phyloP scores from a whole-genome alignment of 257 asterid genomes.

The Ajuga chamaepitys region DNA sequence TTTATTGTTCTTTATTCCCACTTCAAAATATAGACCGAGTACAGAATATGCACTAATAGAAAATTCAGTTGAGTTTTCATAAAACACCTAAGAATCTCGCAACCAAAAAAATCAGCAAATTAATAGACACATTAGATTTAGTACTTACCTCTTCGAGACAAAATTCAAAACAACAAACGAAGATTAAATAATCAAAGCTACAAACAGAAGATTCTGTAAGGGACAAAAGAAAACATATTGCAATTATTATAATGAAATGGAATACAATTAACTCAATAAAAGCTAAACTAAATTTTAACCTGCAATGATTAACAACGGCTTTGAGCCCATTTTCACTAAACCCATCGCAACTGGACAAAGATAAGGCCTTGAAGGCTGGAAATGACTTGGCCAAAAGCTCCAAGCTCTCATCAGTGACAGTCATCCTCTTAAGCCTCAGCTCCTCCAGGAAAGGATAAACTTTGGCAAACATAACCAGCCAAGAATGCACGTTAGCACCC shows the following conservation, averaged over 20 bases:
- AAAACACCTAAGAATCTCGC: neutral
- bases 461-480: slow-evolving; percentile 63
- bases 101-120: neutral
- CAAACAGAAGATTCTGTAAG: neutral
- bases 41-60: neutral
- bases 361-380: slow-evolving; percentile 57
- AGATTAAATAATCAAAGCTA: slow-evolving; percentile 1
- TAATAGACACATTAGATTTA: neutral
- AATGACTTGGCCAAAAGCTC: slow-evolving; percentile 69
- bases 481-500: slow-evolving; percentile 73
- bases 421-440: slow-evolving; percentile 78
- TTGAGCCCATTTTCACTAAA: slow-evolving; percentile 65
- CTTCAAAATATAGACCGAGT: neutral
- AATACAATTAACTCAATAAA: neutral
- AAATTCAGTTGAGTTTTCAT: neutral
- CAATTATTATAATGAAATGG: neutral
- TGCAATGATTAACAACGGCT: slow-evolving; percentile 65
- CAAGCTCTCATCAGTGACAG: slow-evolving; percentile 65
- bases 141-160: neutral
- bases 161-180: neutral
- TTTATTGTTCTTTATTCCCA: too few species aligned
- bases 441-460: slow-evolving; percentile 79
- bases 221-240: neutral
- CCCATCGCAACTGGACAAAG: slow-evolving; percentile 80
- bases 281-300: slow-evolving; percentile 29